phyloP scores from a whole-genome alignment of 495 filamentous ascomycete species.

The Tirmania nivea region DNA sequence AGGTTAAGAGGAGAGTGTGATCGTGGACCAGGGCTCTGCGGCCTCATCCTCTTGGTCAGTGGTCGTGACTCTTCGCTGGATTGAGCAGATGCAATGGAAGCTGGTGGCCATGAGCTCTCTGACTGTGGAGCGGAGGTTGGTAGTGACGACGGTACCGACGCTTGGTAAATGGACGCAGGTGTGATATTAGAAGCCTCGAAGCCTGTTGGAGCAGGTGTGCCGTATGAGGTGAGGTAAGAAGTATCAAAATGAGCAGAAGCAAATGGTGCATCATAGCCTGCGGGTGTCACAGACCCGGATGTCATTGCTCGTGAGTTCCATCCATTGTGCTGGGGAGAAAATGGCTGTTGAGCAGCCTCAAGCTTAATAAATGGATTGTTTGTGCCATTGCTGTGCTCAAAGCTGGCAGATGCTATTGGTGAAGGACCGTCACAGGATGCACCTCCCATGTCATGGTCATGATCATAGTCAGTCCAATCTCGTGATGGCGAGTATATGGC shows the following conservation, averaged over 20 bases:
- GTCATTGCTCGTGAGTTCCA: conserved; percentile 20
- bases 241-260: conserved; percentile 20
- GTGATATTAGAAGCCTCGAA: conserved; percentile 4
- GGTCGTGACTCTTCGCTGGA: conserved; percentile 35
- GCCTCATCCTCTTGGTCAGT: conserved; percentile 47
- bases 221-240: conserved; percentile 17
- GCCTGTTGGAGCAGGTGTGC: neutral
- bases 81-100: conserved; percentile 22
- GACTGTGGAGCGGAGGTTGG: conserved; percentile 24
- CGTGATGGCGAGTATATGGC: conserved; percentile 42
- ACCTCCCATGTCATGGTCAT: conserved; percentile 28
- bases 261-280: conserved; percentile 20
- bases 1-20: conserved; percentile 55
- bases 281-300: conserved; percentile 26
- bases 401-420: conserved; percentile 14
- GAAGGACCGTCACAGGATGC: conserved; percentile 29
- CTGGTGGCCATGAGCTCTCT: conserved; percentile 42
- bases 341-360: conserved; percentile 22
- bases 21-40: conserved; percentile 48
- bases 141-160: conserved; percentile 22
- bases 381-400: conserved; percentile 23
- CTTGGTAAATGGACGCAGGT: conserved; percentile 27
- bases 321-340: conserved; percentile 25
- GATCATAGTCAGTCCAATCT: conserved; percentile 30
- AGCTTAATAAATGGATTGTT: conserved; percentile 29